These are phyloP conservation scores for Monilinia fructicola DNA, from an alignment of 2,329 filamentous ascomycete species.

Conservation along the genomic window DNA sequence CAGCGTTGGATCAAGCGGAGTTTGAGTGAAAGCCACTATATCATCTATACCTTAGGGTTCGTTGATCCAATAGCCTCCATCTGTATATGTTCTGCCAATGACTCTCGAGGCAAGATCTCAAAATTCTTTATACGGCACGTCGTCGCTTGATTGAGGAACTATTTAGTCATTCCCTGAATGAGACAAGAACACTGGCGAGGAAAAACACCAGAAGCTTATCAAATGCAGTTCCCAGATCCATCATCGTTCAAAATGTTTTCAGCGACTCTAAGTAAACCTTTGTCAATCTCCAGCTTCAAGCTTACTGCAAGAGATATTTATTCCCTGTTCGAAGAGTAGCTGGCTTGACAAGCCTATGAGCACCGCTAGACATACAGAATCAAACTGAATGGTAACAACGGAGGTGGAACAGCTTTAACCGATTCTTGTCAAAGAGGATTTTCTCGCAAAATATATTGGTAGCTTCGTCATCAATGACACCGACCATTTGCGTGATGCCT, in stretches of 20 bases:
- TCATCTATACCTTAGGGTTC: too few species aligned
- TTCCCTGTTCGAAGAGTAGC: conserved; percentile 50
- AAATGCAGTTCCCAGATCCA: background rate
- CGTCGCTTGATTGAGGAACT: background rate
- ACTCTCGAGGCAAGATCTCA: background rate
- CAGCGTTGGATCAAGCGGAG: too few species aligned
- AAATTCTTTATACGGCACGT: background rate
- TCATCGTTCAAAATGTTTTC: background rate
- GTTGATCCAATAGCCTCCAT: too few species aligned
- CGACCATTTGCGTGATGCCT: background rate
- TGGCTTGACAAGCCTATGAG: conserved; percentile 45
- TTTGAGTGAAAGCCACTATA: too few species aligned
- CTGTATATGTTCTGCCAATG: too few species aligned
- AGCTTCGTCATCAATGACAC: background rate
- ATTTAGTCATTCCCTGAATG: background rate
- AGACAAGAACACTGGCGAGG: background rate
- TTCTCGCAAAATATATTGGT: too few species aligned
- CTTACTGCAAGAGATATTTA: background rate
- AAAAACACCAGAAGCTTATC: background rate
- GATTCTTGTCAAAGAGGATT: conserved; percentile 34
- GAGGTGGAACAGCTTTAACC: conserved; percentile 42
- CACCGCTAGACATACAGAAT: conserved; percentile 36
- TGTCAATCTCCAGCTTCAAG: too few species aligned
- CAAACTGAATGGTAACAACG: conserved; percentile 43
- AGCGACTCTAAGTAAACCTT: too few species aligned